Base-by-base conservation (phyloP, 225 moss, liverwort and hornwort genomes). In the Straminergon stramineum region DNA sequence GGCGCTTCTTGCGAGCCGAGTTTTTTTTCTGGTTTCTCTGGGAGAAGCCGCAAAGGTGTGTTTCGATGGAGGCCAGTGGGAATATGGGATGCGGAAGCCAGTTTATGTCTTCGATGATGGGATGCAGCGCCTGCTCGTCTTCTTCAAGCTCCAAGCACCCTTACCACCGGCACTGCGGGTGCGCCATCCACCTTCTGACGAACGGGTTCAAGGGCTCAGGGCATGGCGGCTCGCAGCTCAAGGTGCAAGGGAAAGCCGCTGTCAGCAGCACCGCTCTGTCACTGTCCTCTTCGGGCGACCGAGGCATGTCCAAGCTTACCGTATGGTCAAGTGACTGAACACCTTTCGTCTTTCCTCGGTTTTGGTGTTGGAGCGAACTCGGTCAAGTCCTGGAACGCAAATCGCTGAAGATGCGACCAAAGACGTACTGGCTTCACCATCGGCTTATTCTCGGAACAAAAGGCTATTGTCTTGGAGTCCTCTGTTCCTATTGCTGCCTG, bases 121-220 rank as follows among this genome's bases (percentile, higher is more conserved):
- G 87, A 31, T 94, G 92, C 58, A 94, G 94, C 45, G 94, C 94
- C 10, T 94, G 94, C 39, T 94, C 94, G n/a, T 90, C 92, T 5
- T 94, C 92, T 2, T 92, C 92, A 4, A 91, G 88, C 79, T 90
- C 92, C n/a, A 92, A 94, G 62, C 92, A 94, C 41, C 94, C 94
- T 2, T 94, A 94, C 76, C 94, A 94, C 41, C 92, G 94, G 35
- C 91, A 94, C 90, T 94, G 94, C 77, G 91, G 92, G 51, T 94
- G 94, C 68, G 92, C 94, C 55, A 94, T 94, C 75, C 94, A 94
- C 57, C 88, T 94, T 26, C 83, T 94, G 43, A 90, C 92, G 37
- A 94, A 94, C 31, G 92, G 94, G 9, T 94, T 94, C 85, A 94
- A 92, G 79, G 92, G 92, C 52, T 53, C 82, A 8, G 92, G 94